Conservation (phyloP, 768 basidiomycete species). For the Panaeolus papilionaceus region DNA sequence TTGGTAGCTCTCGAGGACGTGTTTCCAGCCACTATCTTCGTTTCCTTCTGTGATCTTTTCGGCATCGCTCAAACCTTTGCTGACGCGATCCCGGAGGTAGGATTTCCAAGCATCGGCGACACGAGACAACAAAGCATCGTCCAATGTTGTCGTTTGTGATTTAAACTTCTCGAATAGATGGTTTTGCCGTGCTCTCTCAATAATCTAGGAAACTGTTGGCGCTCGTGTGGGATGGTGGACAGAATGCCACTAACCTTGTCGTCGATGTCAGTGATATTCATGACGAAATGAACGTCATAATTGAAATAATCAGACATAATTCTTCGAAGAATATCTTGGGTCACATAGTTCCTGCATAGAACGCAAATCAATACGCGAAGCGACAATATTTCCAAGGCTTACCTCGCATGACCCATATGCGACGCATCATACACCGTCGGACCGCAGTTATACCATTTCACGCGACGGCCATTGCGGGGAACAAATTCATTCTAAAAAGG, state of each 20-base stretch:
- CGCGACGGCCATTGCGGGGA: conserved; percentile 67
- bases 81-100: conserved; percentile 68
- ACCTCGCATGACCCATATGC: conserved; percentile 99
- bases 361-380: conserved; percentile 18
- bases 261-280: conserved; percentile 99
- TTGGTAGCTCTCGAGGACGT: conserved; percentile 52
- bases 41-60: conserved; percentile 54
- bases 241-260: conserved; percentile 77
- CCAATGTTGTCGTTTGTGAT: conserved; percentile 57
- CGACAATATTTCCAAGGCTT: conserved; percentile 23
- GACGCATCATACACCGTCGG: conserved; percentile 98
- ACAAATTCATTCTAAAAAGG: conserved; percentile 73
- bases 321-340: conserved; percentile 89
- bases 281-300: conserved; percentile 97
- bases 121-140: conserved; percentile 60
- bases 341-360: conserved; percentile 86
- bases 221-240: not conserved
- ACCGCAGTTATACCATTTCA: conserved; percentile 99
- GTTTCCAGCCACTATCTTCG: conserved; percentile 60
- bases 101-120: conserved; percentile 68
- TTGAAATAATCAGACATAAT: conserved; percentile 96
- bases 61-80: conserved; percentile 62
- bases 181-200: conserved; percentile 85
- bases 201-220: conserved; percentile 67
- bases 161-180: conserved; percentile 71